These are phyloP conservation scores for Bipolaris cookei DNA, from an alignment of 2,329 filamentous ascomycete species.

Conservation along the genomic window DNA sequence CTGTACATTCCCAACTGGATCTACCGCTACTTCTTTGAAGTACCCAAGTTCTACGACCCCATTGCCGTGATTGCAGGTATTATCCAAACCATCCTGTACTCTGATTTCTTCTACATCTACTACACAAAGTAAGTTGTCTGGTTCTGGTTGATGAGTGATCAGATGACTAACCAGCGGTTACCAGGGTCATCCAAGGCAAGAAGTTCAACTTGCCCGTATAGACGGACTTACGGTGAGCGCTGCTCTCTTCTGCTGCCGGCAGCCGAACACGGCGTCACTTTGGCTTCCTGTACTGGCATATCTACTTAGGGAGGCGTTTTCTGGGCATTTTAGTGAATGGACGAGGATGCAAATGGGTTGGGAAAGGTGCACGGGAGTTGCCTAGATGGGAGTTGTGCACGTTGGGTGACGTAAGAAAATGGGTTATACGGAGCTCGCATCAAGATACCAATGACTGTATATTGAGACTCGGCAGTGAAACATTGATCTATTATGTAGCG, in stretches of 20 bases:
- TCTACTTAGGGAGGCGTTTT: conserved; percentile 14
- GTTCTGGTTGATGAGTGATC: background rate
- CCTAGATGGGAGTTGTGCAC: background rate
- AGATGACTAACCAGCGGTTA: background rate
- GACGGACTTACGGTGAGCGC: conserved; percentile 4
- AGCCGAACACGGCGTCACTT: conserved; percentile 10
- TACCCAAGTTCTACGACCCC: conserved; percentile 72
- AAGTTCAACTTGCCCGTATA: conserved; percentile 62
- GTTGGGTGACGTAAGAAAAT: background rate
- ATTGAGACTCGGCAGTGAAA: background rate
- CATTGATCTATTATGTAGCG: background rate
- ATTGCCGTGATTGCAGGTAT: conserved; percentile 89
- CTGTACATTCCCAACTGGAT: conserved; percentile 99
- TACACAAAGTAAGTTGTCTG: conserved; percentile 75
- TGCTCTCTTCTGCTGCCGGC: conserved; percentile 9
- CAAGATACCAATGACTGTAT: conserved; percentile 4
- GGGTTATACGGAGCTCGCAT: background rate
- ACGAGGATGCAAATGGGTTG: background rate
- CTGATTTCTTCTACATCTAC: conserved; percentile 99
- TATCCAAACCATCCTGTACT: conserved; percentile 93
- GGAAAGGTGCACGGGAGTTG: background rate
- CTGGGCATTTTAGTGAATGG: conserved; percentile 3
- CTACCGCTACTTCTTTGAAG: conserved; percentile 82
- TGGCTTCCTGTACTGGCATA: conserved; percentile 13
- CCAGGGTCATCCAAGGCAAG: conserved; percentile 60